Evolutionary conservation across 1,139 yeast species (phyloP), one percentile per base, ranked within the genome.

Genomic region (Suhomyces wounanorum): DNA sequence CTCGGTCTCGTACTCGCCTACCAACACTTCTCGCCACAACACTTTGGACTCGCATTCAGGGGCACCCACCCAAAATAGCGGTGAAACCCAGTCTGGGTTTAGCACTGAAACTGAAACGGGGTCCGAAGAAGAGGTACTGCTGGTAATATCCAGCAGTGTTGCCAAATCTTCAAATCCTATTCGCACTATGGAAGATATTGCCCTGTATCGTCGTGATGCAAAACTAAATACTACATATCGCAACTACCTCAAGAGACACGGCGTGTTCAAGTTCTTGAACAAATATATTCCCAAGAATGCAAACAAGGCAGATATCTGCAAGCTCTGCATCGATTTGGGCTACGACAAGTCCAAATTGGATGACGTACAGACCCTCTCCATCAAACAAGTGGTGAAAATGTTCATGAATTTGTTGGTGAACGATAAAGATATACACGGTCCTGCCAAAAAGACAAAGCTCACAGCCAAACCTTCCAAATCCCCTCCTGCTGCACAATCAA

Each of bases 251-350:
- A 53, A 53, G 25, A 44, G 48, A 1, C 47, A 55, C 33, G 67
- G 67, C 16, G 44, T 54, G 31, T 39, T 54, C 50, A 52, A 50
- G 35, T 65, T 65, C 39, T 49, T 65, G 28, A 48, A 57, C 23
- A 51, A 41, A 38, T 63, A 52, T 40, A 47, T 62, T n/a, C 63
- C 64, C 1, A 39, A 55, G 2, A 49, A 52, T 2, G 60, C 60
- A 26, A 45, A 55, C 18, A 57, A 58, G 40, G 56, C 54, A 11
- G 59, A 57, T 26, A 46, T 65, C 14, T 37, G 56, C 17, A 52
- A 55, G 40, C 53, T 65, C 43, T 50, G 60, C 8, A 44, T 57
- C 40, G 59, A 61, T 49, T 54, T 65, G 47, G 67, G 67, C 10
- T 65, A 57, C 38, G 45, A 52, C 26, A 54, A 52, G 35, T 16